phyloP scores from a whole-genome alignment of 164 flowering plant species.

The Brasenia schreberi region DNA sequence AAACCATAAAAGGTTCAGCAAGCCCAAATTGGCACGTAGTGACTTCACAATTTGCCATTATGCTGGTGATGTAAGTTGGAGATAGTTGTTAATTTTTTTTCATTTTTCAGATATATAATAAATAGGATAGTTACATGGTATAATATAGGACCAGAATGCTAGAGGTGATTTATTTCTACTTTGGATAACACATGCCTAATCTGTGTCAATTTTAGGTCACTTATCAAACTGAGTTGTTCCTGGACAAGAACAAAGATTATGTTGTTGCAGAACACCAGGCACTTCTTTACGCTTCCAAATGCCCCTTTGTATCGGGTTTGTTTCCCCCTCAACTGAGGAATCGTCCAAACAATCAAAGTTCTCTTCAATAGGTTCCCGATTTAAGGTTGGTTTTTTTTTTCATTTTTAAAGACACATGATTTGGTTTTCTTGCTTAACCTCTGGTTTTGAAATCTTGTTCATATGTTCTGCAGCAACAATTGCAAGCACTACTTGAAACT shows the following conservation, averaged over 20 bases:
- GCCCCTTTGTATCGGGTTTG: slow-evolving; percentile 70
- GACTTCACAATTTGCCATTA: slow-evolving; percentile 94
- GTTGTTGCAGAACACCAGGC: slow-evolving; percentile 97
- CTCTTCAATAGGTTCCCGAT: slow-evolving; percentile 92
- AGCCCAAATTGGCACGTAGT: slow-evolving; percentile 86
- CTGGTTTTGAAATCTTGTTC: too few relatives aligned
- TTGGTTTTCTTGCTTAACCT: not conserved
- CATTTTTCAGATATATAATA: too few relatives aligned
- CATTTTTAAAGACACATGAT: too few relatives aligned
- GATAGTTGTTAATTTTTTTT: too few relatives aligned
- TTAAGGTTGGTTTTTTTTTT: slow-evolving; percentile 47
- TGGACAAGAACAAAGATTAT: slow-evolving; percentile 99
- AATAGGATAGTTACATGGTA: too few relatives aligned
- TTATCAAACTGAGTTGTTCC: slow-evolving; percentile 84
- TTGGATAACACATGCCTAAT: too few relatives aligned
- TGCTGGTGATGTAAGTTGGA: slow-evolving; percentile 99
- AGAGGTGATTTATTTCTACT: too few relatives aligned
- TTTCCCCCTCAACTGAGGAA: slow-evolving; percentile 76
- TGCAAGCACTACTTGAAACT: slow-evolving; percentile 79
- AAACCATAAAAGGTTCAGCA: slow-evolving; percentile 76
- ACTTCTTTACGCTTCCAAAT: slow-evolving; percentile 69
- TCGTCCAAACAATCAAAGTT: slow-evolving; percentile 86
- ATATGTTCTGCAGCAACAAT: slow-evolving; percentile 98
- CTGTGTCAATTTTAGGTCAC: slow-evolving; percentile 90
- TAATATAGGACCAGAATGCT: too few relatives aligned